Conservation (phyloP, 371 early-diverging fungal genomes). For the Mortierella sp. region DNA sequence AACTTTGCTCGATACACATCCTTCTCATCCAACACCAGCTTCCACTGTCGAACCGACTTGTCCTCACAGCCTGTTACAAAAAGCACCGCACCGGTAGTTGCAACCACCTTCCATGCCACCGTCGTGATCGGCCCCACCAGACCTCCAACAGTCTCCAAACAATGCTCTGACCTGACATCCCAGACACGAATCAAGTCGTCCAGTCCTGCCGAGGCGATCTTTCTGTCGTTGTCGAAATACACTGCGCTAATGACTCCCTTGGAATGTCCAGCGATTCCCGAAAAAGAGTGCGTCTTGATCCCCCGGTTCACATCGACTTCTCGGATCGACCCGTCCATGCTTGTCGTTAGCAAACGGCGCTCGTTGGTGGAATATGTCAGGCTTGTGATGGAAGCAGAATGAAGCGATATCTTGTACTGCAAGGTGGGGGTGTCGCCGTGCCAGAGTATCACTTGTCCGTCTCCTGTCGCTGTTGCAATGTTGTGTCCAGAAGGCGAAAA, state of each 20-base stretch:
- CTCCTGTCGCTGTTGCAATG: not conserved
- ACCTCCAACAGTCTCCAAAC: not conserved
- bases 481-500: not conserved
- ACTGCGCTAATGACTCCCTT: not conserved
- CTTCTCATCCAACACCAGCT: not conserved
- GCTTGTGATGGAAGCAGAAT: not conserved
- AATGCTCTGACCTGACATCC: not conserved
- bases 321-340: not conserved
- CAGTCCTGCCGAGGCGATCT: not conserved
- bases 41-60: slow-evolving; percentile 1
- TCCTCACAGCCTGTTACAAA: not conserved
- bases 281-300: not conserved
- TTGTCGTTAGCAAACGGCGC: not conserved
- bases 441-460: not conserved
- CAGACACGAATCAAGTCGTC: not conserved
- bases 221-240: not conserved
- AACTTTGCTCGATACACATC: not conserved
- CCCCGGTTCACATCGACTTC: not conserved
- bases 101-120: not conserved
- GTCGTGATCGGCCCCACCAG: not conserved
- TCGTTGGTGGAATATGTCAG: not conserved
- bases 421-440: not conserved
- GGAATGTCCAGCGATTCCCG: not conserved
- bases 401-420: not conserved
- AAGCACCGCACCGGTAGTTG: not conserved